Conservation (phyloP, 495 filamentous ascomycete genomes). For the Rhizodiscina lignyota region DNA sequence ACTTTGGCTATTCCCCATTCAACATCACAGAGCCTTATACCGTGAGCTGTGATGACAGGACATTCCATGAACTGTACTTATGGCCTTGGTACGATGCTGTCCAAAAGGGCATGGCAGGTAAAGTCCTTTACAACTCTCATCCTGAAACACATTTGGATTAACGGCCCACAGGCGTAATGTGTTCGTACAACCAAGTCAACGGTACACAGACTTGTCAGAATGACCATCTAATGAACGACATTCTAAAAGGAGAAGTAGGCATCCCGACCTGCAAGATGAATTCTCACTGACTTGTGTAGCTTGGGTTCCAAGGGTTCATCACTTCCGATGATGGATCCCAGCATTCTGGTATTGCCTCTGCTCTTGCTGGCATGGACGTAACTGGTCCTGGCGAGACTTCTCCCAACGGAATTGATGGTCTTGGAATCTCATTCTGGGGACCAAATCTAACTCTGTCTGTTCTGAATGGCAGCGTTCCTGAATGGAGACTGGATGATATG, state of each 20-base stretch:
- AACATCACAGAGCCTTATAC: no score
- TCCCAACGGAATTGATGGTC: neutral
- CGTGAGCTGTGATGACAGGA: slow-evolving; percentile 50
- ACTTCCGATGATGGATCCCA: slow-evolving; percentile 48
- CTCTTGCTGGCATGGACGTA: slow-evolving; percentile 44
- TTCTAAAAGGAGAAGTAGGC: slow-evolving; percentile 47
- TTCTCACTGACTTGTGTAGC: no score
- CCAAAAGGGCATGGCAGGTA: slow-evolving; percentile 37
- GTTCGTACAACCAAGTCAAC: slow-evolving; percentile 54
- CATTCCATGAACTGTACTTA: slow-evolving; percentile 54
- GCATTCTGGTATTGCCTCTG: slow-evolving; percentile 33
- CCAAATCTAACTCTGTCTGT: slow-evolving; percentile 16
- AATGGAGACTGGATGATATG: slow-evolving; percentile 36
- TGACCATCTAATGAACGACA: slow-evolving; percentile 36
- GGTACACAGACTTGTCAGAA: slow-evolving; percentile 51
- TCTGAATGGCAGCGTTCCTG: slow-evolving; percentile 30
- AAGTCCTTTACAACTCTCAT: no score
- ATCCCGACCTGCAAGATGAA: no score
- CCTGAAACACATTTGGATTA: no score
- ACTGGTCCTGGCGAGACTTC: neutral
- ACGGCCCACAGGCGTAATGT: no score
- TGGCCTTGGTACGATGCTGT: slow-evolving; percentile 57
- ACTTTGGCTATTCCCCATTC: no score
- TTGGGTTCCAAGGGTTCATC: slow-evolving; percentile 49
- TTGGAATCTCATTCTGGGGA: slow-evolving; percentile 10